Base-by-base conservation (phyloP, 2,329 filamentous ascomycete genomes). In the Xylaria sp. region DNA sequence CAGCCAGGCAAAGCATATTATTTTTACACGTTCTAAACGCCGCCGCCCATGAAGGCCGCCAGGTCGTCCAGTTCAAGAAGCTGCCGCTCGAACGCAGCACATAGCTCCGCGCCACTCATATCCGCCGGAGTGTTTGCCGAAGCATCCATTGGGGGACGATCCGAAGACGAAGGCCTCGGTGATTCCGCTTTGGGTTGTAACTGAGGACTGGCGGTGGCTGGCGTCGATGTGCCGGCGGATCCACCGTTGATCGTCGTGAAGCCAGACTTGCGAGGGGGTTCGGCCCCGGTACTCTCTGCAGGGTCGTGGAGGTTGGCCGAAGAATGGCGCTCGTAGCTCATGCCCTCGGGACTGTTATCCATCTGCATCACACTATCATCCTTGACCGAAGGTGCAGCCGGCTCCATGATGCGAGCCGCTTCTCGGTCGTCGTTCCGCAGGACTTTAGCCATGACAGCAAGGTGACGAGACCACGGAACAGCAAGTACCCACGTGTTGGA, bases 1-100 rank as follows among this genome's bases (percentile, higher is more conserved):
- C 11, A 10, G 37, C 49, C 54, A 51, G 56, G 47, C 30, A 48
- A 52, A 56, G n/a, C 9, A 56, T 11, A 51, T 10, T 35, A 44
- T n/a, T 18, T 18, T 13, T 47, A 9, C 30, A 8, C 50, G 16
- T 5, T 66, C 60, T 18, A 85, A 63, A 85, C 83, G 61, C 83
- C 83, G 18, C 83, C 83, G 18, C 83, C 83, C 83, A 85, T 85
- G 57, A 85, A 85, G 2, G 83, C 83, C 37, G 83, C 83, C 9
- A 85, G 77, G 66, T 85, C 83, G 62, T 85, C 83, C 5, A 85
- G 74, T 68, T 85, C 83, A 9, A 85, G 74, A 1, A 85, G 76
- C 70, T 85, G 83, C 37, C 81, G 76, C 73, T 85, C 83, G 66
- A 85, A 85, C 0, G 83, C 83, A 11, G 75, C 73, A 67, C 83